Percentiles rank a stretch among this genome's conserved stretches.
These are phyloP conservation scores for Leptosphaerulina australis DNA, from an alignment of 2,329 filamentous ascomycete genomes.

Conservation along the genomic window DNA sequence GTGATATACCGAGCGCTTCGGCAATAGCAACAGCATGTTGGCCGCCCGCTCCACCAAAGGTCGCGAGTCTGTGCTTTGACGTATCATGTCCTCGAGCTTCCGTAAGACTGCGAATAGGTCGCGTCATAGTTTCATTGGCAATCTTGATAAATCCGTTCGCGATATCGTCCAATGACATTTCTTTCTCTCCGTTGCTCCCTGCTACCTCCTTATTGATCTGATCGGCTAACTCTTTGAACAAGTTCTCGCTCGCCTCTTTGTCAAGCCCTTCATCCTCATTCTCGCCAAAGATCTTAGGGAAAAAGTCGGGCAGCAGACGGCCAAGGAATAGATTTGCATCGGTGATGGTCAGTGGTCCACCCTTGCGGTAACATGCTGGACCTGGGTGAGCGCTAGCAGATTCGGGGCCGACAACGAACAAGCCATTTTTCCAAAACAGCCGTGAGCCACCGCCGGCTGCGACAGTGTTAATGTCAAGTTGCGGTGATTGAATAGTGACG, in stretches of 20 bases:
- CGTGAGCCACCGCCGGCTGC: slow-evolving; percentile 86
- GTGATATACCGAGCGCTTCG: slow-evolving; percentile 79
- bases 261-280: slow-evolving; percentile 84
- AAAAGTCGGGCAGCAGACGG: slow-evolving; percentile 84
- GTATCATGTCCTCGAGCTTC: slow-evolving; percentile 93
- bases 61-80: slow-evolving; percentile 85
- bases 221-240: slow-evolving; percentile 76
- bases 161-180: slow-evolving; percentile 81
- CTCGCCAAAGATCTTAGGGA: slow-evolving; percentile 92
- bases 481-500: slow-evolving; percentile 91
- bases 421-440: slow-evolving; percentile 84
- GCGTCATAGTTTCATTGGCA: slow-evolving; percentile 88
- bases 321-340: slow-evolving; percentile 89
- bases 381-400: slow-evolving; percentile 88
- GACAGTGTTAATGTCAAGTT: slow-evolving; percentile 93
- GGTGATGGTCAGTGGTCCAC: slow-evolving; percentile 87
- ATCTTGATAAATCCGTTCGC: slow-evolving; percentile 89
- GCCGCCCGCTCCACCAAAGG: slow-evolving; percentile 89
- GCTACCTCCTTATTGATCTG: slow-evolving; percentile 79
- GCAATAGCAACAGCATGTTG: slow-evolving; percentile 94
- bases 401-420: slow-evolving; percentile 90
- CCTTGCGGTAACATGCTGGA: slow-evolving; percentile 89
- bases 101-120: slow-evolving; percentile 87
- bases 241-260: slow-evolving; percentile 72
- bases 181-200: slow-evolving; percentile 60